Conservation (phyloP, 441 rosid genomes). For the Breynia disticha region DNA sequence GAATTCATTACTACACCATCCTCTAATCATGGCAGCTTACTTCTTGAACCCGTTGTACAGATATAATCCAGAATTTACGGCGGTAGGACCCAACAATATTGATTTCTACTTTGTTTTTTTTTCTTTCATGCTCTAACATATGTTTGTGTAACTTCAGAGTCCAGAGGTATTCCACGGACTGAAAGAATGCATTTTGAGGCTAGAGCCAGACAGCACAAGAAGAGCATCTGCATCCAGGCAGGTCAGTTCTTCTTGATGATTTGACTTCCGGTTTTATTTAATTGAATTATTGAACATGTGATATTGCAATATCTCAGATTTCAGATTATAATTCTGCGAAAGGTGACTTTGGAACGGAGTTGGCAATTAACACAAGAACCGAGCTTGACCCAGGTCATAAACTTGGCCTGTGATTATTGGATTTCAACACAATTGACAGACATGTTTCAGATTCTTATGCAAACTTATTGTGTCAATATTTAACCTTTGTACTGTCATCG, state of each 20-base stretch:
- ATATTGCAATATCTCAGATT: slow-evolving; percentile 30
- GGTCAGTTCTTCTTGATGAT: slow-evolving; percentile 25
- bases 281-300: no score
- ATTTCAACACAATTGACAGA: not conserved
- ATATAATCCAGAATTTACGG: slow-evolving; percentile 59
- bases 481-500: no score
- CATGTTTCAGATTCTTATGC: no score
- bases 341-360: slow-evolving; percentile 74
- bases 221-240: slow-evolving; percentile 81
- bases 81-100: slow-evolving; percentile 32
- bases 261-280: no score
- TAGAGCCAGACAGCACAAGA: slow-evolving; percentile 60
- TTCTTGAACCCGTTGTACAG: slow-evolving; percentile 81
- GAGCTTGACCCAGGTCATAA: slow-evolving; percentile 70
- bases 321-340: slow-evolving; percentile 67
- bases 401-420: not conserved
- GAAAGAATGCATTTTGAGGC: slow-evolving; percentile 74
- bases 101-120: slow-evolving; percentile 6
- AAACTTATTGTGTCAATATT: no score
- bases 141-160: slow-evolving; percentile 32
- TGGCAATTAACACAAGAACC: slow-evolving; percentile 65
- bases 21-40: slow-evolving; percentile 84
- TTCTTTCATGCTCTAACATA: not conserved
- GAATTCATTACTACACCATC: slow-evolving; percentile 71
- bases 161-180: slow-evolving; percentile 78